These are phyloP conservation scores for Amesomyces nigricolor DNA, from an alignment of 2,329 filamentous ascomycete genomes.

Conservation along the genomic window DNA sequence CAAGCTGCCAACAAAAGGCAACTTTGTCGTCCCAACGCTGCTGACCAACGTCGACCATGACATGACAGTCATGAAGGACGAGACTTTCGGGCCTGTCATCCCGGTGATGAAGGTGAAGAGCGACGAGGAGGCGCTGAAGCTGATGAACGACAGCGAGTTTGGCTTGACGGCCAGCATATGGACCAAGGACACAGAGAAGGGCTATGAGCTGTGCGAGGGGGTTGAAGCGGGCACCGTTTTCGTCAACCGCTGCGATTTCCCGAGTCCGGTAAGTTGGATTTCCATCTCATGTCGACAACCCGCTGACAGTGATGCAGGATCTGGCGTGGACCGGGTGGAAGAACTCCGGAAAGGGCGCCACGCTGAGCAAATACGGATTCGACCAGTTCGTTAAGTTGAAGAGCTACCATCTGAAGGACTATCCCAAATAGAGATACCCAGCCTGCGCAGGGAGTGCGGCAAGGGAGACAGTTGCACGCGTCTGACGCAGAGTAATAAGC, in stretches of 20 bases:
- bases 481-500: slow-evolving; percentile 15
- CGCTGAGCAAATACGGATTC: slow-evolving; percentile 83
- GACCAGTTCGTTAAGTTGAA: slow-evolving; percentile 96
- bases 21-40: slow-evolving; percentile 83
- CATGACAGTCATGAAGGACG: slow-evolving; percentile 87
- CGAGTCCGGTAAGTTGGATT: slow-evolving; percentile 67
- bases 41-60: slow-evolving; percentile 72
- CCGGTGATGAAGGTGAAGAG: slow-evolving; percentile 79
- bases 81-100: slow-evolving; percentile 92
- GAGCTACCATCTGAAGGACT: slow-evolving; percentile 89
- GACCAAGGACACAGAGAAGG: slow-evolving; percentile 78
- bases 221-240: slow-evolving; percentile 94
- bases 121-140: slow-evolving; percentile 71
- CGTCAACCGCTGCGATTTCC: slow-evolving; percentile 90
- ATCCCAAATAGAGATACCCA: slow-evolving; percentile 47
- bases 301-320: slow-evolving; percentile 51
- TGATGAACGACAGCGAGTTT: slow-evolving; percentile 95
- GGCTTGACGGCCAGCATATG: slow-evolving; percentile 95
- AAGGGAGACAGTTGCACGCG: slow-evolving; percentile 18
- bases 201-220: slow-evolving; percentile 68
- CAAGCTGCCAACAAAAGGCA: slow-evolving; percentile 68
- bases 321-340: slow-evolving; percentile 98
- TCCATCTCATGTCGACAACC: not conserved
- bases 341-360: slow-evolving; percentile 88
- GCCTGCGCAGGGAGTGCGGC: slow-evolving; percentile 18